phyloP scores from a whole-genome alignment of 257 asterid genomes.

The Salvia miltiorrhiza region DNA sequence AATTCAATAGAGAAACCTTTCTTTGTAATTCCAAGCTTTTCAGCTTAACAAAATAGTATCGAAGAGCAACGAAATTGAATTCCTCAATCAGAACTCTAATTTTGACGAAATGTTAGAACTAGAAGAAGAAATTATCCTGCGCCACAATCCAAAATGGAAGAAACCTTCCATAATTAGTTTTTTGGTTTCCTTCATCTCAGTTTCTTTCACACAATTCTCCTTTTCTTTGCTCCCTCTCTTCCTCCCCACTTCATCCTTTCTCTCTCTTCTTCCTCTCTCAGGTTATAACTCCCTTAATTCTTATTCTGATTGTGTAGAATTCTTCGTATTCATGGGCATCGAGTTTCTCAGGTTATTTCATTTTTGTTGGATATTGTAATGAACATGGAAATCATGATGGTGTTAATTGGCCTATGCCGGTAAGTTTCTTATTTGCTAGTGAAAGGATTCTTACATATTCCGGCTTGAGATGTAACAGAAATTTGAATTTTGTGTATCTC shows the following conservation, averaged over 20 bases:
- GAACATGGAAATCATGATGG: conserved; percentile 32
- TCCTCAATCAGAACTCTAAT: no score
- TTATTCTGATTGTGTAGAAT: background rate
- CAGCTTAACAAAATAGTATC: no score
- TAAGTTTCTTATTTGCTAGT: conserved; percentile 25
- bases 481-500: background rate
- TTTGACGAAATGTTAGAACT: no score
- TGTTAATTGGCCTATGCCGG: conserved; percentile 39
- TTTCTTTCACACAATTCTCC: conserved; percentile 40
- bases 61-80: no score
- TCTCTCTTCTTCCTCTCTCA: conserved; percentile 42
- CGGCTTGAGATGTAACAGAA: background rate
- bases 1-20: no score
- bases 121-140: background rate
- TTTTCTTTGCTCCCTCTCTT: conserved; percentile 33
- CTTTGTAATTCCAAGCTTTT: no score
- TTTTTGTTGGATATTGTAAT: conserved; percentile 33
- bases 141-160: conserved; percentile 21
- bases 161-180: conserved; percentile 23
- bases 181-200: conserved; percentile 38
- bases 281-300: conserved; percentile 30
- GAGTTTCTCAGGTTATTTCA: background rate
- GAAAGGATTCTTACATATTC: background rate
- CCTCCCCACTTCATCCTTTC: conserved; percentile 33
- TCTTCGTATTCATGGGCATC: background rate